Percentiles rank a stretch among this genome's conserved stretches.
Conservation (phyloP, 176 grass and related monocot species). For the Oryza officinalis region DNA sequence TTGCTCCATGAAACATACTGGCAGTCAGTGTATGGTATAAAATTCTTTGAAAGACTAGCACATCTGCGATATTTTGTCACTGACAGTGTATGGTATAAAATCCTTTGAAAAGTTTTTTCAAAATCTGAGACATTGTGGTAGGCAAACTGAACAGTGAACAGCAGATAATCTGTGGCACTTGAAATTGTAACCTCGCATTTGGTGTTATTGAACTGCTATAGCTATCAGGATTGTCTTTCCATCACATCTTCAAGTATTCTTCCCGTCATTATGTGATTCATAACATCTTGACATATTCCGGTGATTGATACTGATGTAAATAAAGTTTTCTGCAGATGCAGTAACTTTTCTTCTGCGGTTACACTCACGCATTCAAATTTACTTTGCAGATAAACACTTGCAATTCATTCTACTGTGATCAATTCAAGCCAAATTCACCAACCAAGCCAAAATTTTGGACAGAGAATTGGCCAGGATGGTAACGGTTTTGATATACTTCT, state of each 20-base stretch:
- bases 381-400: constrained; percentile 95
- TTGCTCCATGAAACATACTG: neutral
- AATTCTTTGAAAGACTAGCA: neutral
- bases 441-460: constrained; percentile 99
- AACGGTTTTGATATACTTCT: constrained; percentile 29
- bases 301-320: neutral
- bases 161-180: neutral
- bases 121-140: neutral
- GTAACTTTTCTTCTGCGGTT: neutral
- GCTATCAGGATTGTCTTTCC: neutral
- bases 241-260: neutral
- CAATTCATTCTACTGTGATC: constrained; percentile 90
- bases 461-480: constrained; percentile 99
- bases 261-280: neutral
- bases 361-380: neutral
- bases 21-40: neutral
- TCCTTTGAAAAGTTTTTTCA: neutral
- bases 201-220: neutral
- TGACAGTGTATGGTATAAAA: neutral
- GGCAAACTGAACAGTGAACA: neutral
- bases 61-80: neutral
- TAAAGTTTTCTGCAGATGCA: constrained; percentile 1
- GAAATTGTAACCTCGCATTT: neutral
- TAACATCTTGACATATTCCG: neutral
- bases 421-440: constrained; percentile 76